These are phyloP conservation scores for Myochromella boudieri DNA, from an alignment of 768 basidiomycete genomes.

Conservation along the genomic window DNA sequence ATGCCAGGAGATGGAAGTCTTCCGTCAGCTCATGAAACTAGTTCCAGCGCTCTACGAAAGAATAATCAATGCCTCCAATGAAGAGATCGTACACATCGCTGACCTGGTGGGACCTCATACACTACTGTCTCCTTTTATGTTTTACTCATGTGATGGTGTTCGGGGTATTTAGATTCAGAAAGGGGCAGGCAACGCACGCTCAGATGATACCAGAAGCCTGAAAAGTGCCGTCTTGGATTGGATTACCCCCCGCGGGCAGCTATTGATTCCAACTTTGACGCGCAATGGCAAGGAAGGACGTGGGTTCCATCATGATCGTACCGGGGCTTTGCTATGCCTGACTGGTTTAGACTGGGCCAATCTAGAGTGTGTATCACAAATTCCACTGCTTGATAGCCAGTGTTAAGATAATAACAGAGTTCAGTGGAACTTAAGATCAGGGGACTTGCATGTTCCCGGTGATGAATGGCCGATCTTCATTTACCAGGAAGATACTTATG, in stretches of 20 bases:
- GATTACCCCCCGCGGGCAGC: conserved; percentile 14
- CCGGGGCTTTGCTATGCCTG: not conserved
- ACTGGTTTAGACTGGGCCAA: not conserved
- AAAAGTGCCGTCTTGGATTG: no score
- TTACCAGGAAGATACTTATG: not conserved
- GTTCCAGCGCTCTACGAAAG: conserved; percentile 16
- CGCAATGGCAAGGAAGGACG: conserved; percentile 14
- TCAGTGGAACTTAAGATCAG: not conserved
- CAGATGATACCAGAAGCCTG: no score
- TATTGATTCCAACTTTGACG: conserved; percentile 9
- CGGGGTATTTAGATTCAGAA: conserved; percentile 14
- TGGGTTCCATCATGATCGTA: conserved; percentile 12
- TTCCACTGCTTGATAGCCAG: not conserved
- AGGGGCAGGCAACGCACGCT: conserved; percentile 9
- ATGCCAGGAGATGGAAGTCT: conserved; percentile 11
- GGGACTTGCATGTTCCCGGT: no score
- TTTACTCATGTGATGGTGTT: not conserved
- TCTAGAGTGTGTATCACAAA: not conserved
- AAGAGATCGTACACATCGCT: conserved; percentile 15
- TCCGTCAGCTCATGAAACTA: conserved; percentile 7
- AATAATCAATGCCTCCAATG: conserved; percentile 11
- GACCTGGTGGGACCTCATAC: conserved; percentile 12
- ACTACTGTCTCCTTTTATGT: not conserved
- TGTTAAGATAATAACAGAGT: not conserved
- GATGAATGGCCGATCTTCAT: not conserved